Percentiles rank a stretch among this genome's conserved stretches.
Evolutionary conservation across 1,284 basidiomycete species (phyloP).

Genomic region (Ceratobasidium papillatum): DNA sequence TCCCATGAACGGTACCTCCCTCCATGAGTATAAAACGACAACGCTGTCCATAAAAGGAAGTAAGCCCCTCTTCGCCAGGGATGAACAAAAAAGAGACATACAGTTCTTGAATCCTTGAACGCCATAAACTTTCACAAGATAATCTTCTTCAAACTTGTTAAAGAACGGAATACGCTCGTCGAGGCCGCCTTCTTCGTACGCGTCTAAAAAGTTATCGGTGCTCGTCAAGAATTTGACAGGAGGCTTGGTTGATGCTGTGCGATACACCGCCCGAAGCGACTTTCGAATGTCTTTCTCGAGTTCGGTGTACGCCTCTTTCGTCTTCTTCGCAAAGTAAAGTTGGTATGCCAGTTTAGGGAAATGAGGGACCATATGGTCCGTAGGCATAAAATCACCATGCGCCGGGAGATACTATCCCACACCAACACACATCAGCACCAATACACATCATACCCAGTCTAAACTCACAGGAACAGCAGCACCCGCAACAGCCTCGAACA

Average conservation of each 20-base stretch:
- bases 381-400: constrained; percentile 58
- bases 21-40: constrained; percentile 65
- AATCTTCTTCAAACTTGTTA: constrained; percentile 66
- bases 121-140: constrained; percentile 67
- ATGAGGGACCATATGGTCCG: constrained; percentile 54
- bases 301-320: constrained; percentile 60
- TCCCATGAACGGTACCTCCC: constrained; percentile 61
- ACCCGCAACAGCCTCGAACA: constrained; percentile 68
- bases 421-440: constrained; percentile 10
- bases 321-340: constrained; percentile 58
- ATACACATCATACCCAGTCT: constrained; percentile 20
- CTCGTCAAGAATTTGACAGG: constrained; percentile 64
- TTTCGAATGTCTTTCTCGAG: constrained; percentile 64
- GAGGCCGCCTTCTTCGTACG: constrained; percentile 54
- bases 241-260: constrained; percentile 62
- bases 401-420: constrained; percentile 65
- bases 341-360: constrained; percentile 65
- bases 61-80: neutral
- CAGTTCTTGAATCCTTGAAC: constrained; percentile 68
- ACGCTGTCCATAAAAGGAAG: constrained; percentile 52
- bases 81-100: constrained; percentile 52
- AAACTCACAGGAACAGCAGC: constrained; percentile 63
- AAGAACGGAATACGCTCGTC: constrained; percentile 65
- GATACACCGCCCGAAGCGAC: constrained; percentile 63
- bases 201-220: constrained; percentile 59